A percentile compares a stretch with the other conserved stretches of the same genome.
These are phyloP conservation scores for Umbelopsis sp. DNA, from an alignment of 371 early-diverging fungal species.

Conservation along the genomic window DNA sequence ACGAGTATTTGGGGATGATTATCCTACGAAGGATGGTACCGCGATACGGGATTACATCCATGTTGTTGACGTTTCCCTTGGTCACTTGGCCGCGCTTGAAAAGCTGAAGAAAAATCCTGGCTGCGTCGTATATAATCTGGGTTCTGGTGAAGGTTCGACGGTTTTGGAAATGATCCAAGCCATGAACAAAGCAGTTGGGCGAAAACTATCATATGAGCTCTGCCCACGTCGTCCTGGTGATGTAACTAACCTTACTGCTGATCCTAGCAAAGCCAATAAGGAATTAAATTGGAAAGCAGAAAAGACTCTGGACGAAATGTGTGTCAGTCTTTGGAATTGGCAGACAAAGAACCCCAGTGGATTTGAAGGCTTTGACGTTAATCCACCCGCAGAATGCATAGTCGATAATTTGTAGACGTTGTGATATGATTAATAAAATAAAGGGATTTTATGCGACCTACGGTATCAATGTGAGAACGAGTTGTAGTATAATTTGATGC, in stretches of 20 bases:
- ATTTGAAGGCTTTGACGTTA: slow-evolving; percentile 47
- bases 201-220: slow-evolving; percentile 65
- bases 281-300: slow-evolving; percentile 80
- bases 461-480: too few species aligned
- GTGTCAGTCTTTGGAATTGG: slow-evolving; percentile 87
- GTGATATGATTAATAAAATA: neutral
- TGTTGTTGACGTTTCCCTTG: slow-evolving; percentile 85
- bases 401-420: neutral
- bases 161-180: slow-evolving; percentile 88
- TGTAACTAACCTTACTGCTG: slow-evolving; percentile 80
- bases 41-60: slow-evolving; percentile 88
- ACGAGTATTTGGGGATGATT: slow-evolving; percentile 84
- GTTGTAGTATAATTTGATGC: too few species aligned
- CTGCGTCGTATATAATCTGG: slow-evolving; percentile 83
- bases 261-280: slow-evolving; percentile 69
- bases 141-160: slow-evolving; percentile 84
- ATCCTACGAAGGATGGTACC: slow-evolving; percentile 87
- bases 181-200: slow-evolving; percentile 73
- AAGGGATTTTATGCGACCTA: too few species aligned
- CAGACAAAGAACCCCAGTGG: slow-evolving; percentile 74
- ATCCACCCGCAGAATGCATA: slow-evolving; percentile 39
- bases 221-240: slow-evolving; percentile 83
- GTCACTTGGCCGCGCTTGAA: slow-evolving; percentile 84
- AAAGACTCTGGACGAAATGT: slow-evolving; percentile 72
- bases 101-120: slow-evolving; percentile 60